Percentiles rank a stretch among this genome's conserved stretches.
phyloP scores from a whole-genome alignment of 164 flowering plant genomes.

The Akebia trifoliata region DNA sequence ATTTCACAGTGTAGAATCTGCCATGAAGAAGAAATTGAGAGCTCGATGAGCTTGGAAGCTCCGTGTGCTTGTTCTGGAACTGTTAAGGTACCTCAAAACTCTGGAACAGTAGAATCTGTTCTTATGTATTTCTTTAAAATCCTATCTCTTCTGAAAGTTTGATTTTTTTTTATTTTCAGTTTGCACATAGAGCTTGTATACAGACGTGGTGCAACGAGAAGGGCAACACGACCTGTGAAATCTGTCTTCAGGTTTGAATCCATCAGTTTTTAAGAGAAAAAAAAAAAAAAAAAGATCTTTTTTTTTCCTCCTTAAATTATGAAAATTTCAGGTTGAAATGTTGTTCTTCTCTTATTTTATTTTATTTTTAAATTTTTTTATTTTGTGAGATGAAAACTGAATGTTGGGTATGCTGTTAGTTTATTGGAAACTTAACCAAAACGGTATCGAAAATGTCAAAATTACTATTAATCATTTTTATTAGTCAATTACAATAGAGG shows the following conservation, averaged over 20 bases:
- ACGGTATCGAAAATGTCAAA: too few relatives aligned
- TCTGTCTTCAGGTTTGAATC: conserved; percentile 74
- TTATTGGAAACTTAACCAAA: too few relatives aligned
- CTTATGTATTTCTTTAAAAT: conserved; percentile 2
- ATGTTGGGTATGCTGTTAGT: too few relatives aligned
- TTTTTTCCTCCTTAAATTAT: conserved; percentile 4
- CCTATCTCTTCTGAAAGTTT: background rate
- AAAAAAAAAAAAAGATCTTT: too few relatives aligned
- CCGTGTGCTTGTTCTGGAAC: conserved; percentile 97
- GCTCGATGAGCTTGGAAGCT: conserved; percentile 51
- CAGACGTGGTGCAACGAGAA: conserved; percentile 95
- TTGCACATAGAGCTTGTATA: conserved; percentile 88
- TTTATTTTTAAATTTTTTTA: too few relatives aligned
- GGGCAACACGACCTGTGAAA: conserved; percentile 80
- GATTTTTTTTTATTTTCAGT: conserved; percentile 35
- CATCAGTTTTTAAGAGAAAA: background rate
- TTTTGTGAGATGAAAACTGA: too few relatives aligned
- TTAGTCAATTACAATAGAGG: too few relatives aligned
- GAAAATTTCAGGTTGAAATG: background rate
- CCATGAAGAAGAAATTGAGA: conserved; percentile 70
- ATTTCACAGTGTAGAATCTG: conserved; percentile 74
- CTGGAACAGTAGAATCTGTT: conserved; percentile 1
- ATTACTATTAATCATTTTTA: too few relatives aligned
- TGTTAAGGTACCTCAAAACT: conserved; percentile 82
- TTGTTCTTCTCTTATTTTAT: too few relatives aligned